Base-by-base conservation (phyloP, 2,329 filamentous ascomycete species). In the Thelonectria rubi region DNA sequence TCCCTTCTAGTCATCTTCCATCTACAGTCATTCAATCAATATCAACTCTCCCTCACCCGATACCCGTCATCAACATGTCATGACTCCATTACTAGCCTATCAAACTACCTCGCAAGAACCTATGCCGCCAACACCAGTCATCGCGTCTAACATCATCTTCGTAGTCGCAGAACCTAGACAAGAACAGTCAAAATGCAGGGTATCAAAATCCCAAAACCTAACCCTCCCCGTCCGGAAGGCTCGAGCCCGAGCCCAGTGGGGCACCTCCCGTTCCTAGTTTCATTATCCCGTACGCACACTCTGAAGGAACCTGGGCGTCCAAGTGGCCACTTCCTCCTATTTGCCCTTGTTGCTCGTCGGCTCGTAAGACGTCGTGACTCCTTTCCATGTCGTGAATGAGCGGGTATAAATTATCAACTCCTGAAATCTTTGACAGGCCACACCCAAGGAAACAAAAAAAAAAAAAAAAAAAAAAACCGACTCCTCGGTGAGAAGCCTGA, bases 391-490 rank as follows among this genome's bases (percentile, higher is more conserved):
- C 53, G 62, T 42, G n/a, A 65, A 65, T 66, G 64, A 65, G 58
- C 62, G 64, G 65, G 65, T 70, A 72, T 71, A 30, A 30, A 65
- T 65, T 69, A 66, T 70, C 62, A 69, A 63, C 60, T 67, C 62
- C 54, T 63, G 43, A 63, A 47, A 34, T 60, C 50, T 60, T 56
- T 55, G 32, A 58, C 55, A 49, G 58, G 24, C 46, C 52, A 55
- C 50, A 18, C 56, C 47, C 47, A 52, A 48, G 20, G 48, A 43
- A 58, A 45, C 26, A 42, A 26, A 50, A 37, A 64, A 60, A 50
- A 49, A 65, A 62, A 54, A 10, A 51, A 62, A 45, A 34, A 57
- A 58, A 62, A 45, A 37, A 42, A 10, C 42, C 42, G 40, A 58
- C 47, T 14, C 48, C 57, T 30, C 34, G 47, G 24, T 20, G 30